Base-by-base conservation (phyloP, 371 early-diverging fungal genomes). In the Rhizopus arrhizus region DNA sequence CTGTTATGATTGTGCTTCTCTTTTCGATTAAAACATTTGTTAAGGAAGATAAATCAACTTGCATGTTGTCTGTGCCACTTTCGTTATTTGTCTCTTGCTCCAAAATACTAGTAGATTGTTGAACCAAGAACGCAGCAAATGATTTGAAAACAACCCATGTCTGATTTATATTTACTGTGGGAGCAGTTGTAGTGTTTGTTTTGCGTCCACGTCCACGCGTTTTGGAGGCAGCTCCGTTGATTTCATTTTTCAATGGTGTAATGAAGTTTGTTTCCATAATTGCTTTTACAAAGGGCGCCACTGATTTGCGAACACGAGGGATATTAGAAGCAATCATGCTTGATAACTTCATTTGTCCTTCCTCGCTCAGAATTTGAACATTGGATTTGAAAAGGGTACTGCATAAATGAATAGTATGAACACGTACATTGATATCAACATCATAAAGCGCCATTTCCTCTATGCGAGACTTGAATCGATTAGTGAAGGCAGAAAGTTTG, bases 401-500 rank as follows among this genome's bases (percentile, higher is more conserved):
- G 72, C 77, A 65, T 0, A 90, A 74, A 15, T 81, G 75, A 28
- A 94, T 83, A 3, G 93, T 91, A 11, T 80, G 82, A 8, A 82
- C 66, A 34, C 91, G 87, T 10, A 89, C 89, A 0, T 66, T 63
- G 0, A 80, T 60, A 62, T 95, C 93, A 0, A 83, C 69, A 47
- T 97, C 98, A 11, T 84, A 81, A 12, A 87, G 53, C 3, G 94
- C 93, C 85, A 97, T 90, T 59, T 95, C 90, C 38, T 94, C 72
- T 11, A 95, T 66, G 9, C 96, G 86, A 0, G 79, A 66, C 41
- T 86, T 85, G 68, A 90, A 92, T 9, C 95, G 82, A 15, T 84
- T 83, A 1, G 86, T 85, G 66, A 96, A 95, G 7, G 62, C 74
- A 2, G 85, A 73, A 5, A 96, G 77, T 3, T 85, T 83, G 12